phyloP scores from a whole-genome alignment of 768 basidiomycete species.

The Xanthoconium purpureum region DNA sequence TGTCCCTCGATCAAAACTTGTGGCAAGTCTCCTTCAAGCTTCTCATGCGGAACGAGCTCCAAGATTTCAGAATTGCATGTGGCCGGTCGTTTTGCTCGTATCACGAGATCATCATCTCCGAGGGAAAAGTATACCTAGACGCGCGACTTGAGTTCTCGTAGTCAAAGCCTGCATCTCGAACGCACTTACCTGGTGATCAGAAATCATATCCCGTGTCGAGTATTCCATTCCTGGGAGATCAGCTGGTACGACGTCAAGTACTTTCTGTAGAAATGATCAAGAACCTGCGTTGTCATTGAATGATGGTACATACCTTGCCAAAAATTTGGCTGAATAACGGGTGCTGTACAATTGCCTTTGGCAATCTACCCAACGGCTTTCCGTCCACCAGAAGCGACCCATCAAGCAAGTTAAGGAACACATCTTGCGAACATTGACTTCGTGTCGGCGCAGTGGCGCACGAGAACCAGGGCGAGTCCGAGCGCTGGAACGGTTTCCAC shows the following conservation, averaged over 20 bases:
- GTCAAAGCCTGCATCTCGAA: neutral
- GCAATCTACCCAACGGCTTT: slow-evolving; percentile 35
- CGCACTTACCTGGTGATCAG: slow-evolving; percentile 16
- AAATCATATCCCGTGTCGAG: slow-evolving; percentile 15
- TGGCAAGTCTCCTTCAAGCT: slow-evolving; percentile 27
- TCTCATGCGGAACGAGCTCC: slow-evolving; percentile 26
- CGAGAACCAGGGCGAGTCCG: slow-evolving; percentile 19
- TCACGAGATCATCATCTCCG: slow-evolving; percentile 14
- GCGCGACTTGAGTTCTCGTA: neutral
- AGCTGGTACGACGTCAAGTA: slow-evolving; percentile 17
- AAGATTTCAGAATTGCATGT: neutral
- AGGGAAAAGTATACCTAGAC: slow-evolving; percentile 26
- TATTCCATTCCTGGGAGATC: slow-evolving; percentile 26
- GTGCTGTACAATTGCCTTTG: slow-evolving; percentile 28
- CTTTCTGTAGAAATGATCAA: neutral
- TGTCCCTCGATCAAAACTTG: slow-evolving; percentile 19
- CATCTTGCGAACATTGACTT: slow-evolving; percentile 19
- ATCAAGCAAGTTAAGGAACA: slow-evolving; percentile 40
- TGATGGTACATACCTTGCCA: slow-evolving; percentile 26
- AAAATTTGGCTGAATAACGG: slow-evolving; percentile 30
- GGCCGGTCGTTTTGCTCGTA: slow-evolving; percentile 13
- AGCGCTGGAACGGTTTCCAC: slow-evolving; percentile 20
- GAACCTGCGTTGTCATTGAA: neutral
- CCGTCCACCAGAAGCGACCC: slow-evolving; percentile 26
- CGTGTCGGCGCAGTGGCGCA: slow-evolving; percentile 7